Base-by-base conservation (phyloP, 163 green algal genomes). In the Picocystis sp. region DNA sequence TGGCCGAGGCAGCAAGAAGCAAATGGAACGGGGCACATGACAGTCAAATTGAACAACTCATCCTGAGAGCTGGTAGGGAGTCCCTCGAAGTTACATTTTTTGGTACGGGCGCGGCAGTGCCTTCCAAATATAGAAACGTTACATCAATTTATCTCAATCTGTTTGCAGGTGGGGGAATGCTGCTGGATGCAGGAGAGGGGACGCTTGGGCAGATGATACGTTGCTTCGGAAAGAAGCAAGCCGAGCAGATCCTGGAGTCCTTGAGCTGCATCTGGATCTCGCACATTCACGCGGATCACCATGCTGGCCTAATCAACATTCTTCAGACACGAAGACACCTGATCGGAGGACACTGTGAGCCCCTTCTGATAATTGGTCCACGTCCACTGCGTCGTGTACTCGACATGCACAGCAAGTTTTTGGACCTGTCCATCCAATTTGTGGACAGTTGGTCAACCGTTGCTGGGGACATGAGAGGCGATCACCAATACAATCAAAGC, bases 281-380 rank as follows among this genome's bases (percentile, higher is more conserved):
- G 24, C 90, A 99, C 73, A 92, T 96, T 57, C 90, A 99, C 53
- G 90, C 89, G 2, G 90, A 99, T 66, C 90, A 99, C 70, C 89
- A 97, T 61, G 79, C 81, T 3, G 88, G 86, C 2, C 61, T 96
- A 2, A 44, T 24, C 14, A 45, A 51, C 45, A 70, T 80, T 11
- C 53, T 80, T 25, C 53, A 42, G n/a, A 53, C 67, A 50, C 66
- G 82, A 9, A 60, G 63, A 29, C 46, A 64, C 49, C 60, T 87
- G 54, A 55, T 85, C 45, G 59, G 50, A 19, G 21, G 13, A 13
- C 34, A 43, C n/a, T 61, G 59, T 5, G 23, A 29, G 10, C 80
- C 80, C 11, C 63, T 95, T 50, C 58, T 89, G 41, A 63, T 97
- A 11, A 69, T 97, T 2, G 88, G 80, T 0, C 88, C 88, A 1